Conservation (phyloP, 1,284 basidiomycete genomes). For the Heterobasidion occidentale region DNA sequence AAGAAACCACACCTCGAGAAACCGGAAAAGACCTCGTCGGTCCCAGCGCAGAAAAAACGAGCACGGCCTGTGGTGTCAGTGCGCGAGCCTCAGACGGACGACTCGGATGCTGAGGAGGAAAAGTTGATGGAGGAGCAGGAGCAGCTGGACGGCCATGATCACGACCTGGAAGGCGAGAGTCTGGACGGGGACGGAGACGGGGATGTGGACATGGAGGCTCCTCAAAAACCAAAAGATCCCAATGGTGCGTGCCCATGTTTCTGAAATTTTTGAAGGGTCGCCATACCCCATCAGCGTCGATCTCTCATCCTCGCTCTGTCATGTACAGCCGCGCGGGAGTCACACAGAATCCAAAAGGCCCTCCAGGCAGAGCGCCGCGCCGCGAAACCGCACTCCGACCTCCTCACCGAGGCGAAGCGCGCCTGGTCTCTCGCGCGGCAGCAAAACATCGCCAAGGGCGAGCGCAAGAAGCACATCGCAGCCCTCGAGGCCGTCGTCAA, state of each 20-base stretch:
- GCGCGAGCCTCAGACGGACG: neutral
- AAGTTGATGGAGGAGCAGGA: neutral
- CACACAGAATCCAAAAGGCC: slow-evolving; percentile 59
- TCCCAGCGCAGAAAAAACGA: neutral
- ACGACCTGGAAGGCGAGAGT: neutral
- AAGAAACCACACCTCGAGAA: neutral
- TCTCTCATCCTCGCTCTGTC: neutral
- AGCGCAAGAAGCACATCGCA: slow-evolving; percentile 66
- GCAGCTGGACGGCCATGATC: neutral
- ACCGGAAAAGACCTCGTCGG: neutral
- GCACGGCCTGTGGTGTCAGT: neutral
- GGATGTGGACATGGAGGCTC: neutral
- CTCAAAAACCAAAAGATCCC: neutral
- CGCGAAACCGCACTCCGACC: slow-evolving; percentile 69
- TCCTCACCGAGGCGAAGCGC: slow-evolving; percentile 69
- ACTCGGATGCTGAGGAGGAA: neutral
- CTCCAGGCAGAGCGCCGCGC: slow-evolving; percentile 62
- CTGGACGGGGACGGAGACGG: neutral
- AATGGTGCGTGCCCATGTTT: neutral
- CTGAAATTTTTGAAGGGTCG: neutral
- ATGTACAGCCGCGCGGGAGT: slow-evolving; percentile 45
- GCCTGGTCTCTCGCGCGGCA: slow-evolving; percentile 78
- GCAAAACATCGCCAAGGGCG: slow-evolving; percentile 62
- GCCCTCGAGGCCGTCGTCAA: slow-evolving; percentile 69
- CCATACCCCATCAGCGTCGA: neutral